Evolutionary conservation across 2,329 filamentous ascomycete species (phyloP).

Genomic region (Cladosporium colombiae): DNA sequence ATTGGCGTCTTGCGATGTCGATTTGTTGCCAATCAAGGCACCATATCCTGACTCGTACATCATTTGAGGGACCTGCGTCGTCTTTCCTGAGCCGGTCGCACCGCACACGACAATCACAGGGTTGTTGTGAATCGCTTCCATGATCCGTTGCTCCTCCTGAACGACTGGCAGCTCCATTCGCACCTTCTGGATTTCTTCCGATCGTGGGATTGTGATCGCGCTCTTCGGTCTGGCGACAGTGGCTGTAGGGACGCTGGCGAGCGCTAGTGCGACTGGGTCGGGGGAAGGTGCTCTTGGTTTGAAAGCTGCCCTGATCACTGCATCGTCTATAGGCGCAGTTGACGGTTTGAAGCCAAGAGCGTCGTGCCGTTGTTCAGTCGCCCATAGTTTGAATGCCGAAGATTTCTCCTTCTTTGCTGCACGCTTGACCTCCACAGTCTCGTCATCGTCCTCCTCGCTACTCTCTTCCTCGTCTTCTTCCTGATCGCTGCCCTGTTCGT

Average conservation of each 20-base stretch:
- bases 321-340: slow-evolving; percentile 42
- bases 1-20: background rate
- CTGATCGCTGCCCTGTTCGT: slow-evolving; percentile 30
- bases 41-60: slow-evolving; percentile 93
- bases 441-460: slow-evolving; percentile 36
- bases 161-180: slow-evolving; percentile 84
- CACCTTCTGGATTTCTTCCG: slow-evolving; percentile 72
- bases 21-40: slow-evolving; percentile 59
- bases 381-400: slow-evolving; percentile 92
- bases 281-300: slow-evolving; percentile 67
- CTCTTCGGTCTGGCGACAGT: slow-evolving; percentile 67
- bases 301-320: slow-evolving; percentile 59
- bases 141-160: slow-evolving; percentile 92
- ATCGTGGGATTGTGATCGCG: slow-evolving; percentile 70
- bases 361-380: slow-evolving; percentile 80
- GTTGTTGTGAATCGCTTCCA: slow-evolving; percentile 95
- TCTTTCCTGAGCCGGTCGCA: slow-evolving; percentile 95
- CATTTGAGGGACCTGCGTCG: slow-evolving; percentile 95
- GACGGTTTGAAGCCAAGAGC: slow-evolving; percentile 68
- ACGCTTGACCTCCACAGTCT: slow-evolving; percentile 36
- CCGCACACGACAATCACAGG: slow-evolving; percentile 89
- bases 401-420: slow-evolving; percentile 47
- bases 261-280: slow-evolving; percentile 68
- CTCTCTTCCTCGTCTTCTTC: slow-evolving; percentile 29
- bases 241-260: slow-evolving; percentile 59